Evolutionary conservation across 345 rosid species (phyloP).

Genomic region (Eucalyptus pauciflora): DNA sequence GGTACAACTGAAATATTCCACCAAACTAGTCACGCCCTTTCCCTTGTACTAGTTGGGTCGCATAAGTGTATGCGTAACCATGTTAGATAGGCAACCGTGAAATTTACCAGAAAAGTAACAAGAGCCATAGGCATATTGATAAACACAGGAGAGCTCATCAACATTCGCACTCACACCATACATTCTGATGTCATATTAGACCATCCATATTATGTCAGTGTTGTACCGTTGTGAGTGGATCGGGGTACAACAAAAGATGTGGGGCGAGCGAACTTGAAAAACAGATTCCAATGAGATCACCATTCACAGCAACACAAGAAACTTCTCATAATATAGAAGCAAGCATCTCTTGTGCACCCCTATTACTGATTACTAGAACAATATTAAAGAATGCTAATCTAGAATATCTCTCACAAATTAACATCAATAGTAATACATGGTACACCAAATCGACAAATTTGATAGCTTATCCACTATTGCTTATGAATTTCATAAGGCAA

Average conservation of each 20-base stretch:
- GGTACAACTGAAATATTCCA: neutral
- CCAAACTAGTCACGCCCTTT: neutral
- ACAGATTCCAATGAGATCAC: too few relatives aligned
- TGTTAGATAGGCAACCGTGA: neutral
- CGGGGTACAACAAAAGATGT: neutral
- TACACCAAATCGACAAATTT: too few relatives aligned
- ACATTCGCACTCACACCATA: neutral
- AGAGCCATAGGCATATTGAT: neutral
- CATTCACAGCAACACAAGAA: too few relatives aligned
- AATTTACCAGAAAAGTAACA: neutral
- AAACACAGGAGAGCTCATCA: neutral
- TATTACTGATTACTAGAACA: too few relatives aligned
- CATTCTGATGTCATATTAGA: neutral
- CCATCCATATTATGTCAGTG: neutral
- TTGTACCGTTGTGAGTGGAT: neutral
- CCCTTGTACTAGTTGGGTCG: neutral
- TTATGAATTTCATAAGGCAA: too few relatives aligned
- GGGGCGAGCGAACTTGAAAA: too few relatives aligned
- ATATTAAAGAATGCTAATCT: too few relatives aligned
- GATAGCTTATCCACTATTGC: too few relatives aligned
- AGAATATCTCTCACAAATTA: too few relatives aligned
- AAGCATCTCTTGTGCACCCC: too few relatives aligned
- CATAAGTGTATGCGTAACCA: neutral
- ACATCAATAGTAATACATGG: too few relatives aligned
- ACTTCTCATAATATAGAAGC: too few relatives aligned